Conservation (phyloP, 2,329 filamentous ascomycete genomes). For the Cytospora leucostoma region DNA sequence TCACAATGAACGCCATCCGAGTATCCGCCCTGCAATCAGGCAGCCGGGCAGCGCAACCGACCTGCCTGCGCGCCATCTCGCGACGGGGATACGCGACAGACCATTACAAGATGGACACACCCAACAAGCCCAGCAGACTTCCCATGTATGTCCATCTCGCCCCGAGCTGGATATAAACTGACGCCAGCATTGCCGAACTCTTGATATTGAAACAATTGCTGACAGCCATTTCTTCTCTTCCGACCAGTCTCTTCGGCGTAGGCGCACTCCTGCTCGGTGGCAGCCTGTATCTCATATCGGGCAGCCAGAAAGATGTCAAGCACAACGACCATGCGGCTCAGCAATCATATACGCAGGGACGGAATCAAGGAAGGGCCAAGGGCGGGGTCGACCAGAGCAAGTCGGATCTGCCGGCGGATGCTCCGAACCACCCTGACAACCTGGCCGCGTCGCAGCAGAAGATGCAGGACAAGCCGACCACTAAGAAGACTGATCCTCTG, state of each 20-base stretch:
- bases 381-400: background rate
- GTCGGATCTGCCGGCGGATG: background rate
- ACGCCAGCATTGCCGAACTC: background rate
- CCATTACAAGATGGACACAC: background rate
- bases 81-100: background rate
- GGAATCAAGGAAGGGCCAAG: background rate
- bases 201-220: background rate
- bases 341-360: background rate
- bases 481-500: constrained; percentile 3
- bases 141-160: background rate
- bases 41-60: background rate
- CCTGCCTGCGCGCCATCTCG: background rate
- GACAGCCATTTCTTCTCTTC: no score
- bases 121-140: background rate
- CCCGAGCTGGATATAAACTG: background rate
- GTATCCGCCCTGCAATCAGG: background rate
- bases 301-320: background rate
- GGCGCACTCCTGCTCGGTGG: constrained; percentile 7
- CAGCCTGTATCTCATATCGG: constrained; percentile 17
- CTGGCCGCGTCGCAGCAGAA: constrained; percentile 6
- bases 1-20: background rate
- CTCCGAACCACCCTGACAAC: constrained; percentile 8
- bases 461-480: constrained; percentile 7
- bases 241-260: constrained; percentile 6
- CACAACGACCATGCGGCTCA: constrained; percentile 27